Base-by-base conservation (phyloP, 2,329 filamentous ascomycete species). In the Thielaviopsis euricoi region DNA sequence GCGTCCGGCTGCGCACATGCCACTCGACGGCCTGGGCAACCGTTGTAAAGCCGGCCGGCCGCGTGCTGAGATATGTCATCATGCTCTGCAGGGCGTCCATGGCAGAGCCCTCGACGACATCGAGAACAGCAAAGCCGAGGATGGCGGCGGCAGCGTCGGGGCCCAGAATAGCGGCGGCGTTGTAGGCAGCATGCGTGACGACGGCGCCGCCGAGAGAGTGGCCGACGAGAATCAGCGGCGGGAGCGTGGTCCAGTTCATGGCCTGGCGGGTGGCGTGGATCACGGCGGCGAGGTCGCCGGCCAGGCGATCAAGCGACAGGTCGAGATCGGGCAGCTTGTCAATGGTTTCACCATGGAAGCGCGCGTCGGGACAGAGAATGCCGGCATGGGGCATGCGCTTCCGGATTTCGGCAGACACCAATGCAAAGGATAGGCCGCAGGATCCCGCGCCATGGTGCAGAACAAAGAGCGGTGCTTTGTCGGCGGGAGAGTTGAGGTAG, bases 371-470 rank as follows among this genome's bases (percentile, higher is more conserved):
- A 3, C 89, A 88, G 21, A 98, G 76, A 48, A 97, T 79, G 0
- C 93, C 94, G 2, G 90, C 87, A 6, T 81, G 76, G 0, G 93
- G 88, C 49, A 95, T 74, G 6, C 81, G 76, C 67, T 85, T 87
- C 56, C 84, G 80, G 61, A 97, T 82, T 67, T 94, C 86, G 51
- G 81, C 77, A 2, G 85, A 82, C 61, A 95, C 82, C 3, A 88
- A 76, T 5, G 90, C 90, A 71, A 97, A 98, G 2, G 89, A 95
- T 60, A 97, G 79, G 6, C 87, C 94, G 0, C 90, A 95, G 3
- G 90, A 95, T 17, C 93, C 93, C 48, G 88, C 93, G 46, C 93
- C 93, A 71, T 98, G 93, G 67, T 98, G 93, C 71, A 87, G 88
- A 60, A 97, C 85, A 69, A 98, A 90, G 5, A 98, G 75, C 0